Percentiles rank a stretch among this genome's conserved stretches.
Evolutionary conservation across 805 yeast genomes (phyloP).

Genomic region (Pichia kluyveri): DNA sequence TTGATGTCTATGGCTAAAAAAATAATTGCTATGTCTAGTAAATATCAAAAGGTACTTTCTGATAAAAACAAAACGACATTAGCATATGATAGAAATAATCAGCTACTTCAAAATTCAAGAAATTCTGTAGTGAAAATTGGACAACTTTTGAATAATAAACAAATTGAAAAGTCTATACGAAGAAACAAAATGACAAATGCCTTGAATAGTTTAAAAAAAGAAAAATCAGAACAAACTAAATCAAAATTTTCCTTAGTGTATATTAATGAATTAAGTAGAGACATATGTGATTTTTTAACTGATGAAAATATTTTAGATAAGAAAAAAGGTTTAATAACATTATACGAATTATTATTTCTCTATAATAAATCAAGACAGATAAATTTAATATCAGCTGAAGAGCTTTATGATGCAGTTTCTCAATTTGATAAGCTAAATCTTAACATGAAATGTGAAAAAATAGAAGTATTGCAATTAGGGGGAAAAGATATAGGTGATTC

Average conservation of each 20-base stretch:
- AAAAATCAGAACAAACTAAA: constrained; percentile 2
- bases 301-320: constrained; percentile 33
- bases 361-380: constrained; percentile 60
- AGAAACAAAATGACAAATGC: constrained; percentile 16
- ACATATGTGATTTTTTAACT: constrained; percentile 62
- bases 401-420: constrained; percentile 53
- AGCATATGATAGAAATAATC: constrained; percentile 18
- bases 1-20: constrained; percentile 74
- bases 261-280: constrained; percentile 65
- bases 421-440: constrained; percentile 39
- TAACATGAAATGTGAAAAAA: constrained; percentile 8
- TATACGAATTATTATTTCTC: constrained; percentile 53
- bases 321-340: constrained; percentile 50
- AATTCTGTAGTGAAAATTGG: constrained; percentile 21
- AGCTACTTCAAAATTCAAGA: constrained; percentile 22
- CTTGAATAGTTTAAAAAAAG: constrained; percentile 13
- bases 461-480: background rate
- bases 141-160: constrained; percentile 21
- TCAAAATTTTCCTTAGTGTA: constrained; percentile 18
- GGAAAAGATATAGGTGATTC: no score
- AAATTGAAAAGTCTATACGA: constrained; percentile 16
- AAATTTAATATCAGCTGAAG: constrained; percentile 61
- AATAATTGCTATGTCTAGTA: constrained; percentile 46
- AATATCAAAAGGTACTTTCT: constrained; percentile 27
- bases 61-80: constrained; percentile 6